Evolutionary conservation across 306 rosid genomes (phyloP), one percentile per base, ranked within the genome.

Genomic region (Quillaja saponaria): DNA sequence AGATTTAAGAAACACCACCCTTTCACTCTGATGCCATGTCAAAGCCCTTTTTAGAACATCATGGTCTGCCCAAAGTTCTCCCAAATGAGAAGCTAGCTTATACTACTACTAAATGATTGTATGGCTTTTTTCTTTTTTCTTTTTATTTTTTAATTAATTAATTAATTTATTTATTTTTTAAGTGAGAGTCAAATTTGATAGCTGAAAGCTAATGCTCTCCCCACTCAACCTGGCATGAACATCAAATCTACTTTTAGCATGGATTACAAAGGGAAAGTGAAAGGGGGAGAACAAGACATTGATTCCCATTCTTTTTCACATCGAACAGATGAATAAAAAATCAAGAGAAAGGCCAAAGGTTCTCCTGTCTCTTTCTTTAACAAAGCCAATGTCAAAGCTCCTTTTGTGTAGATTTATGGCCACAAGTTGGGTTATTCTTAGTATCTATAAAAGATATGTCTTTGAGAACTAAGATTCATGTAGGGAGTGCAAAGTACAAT

Each of bases 221-320:
- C 83, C 87, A 84, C 95, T 82, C 77, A 73, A 47, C 28, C 33
- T 48, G 50, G 69, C 53, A 67, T 52, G 76, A 64, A 50, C 73
- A 53, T 65, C 77, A 71, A 71, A 80, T 17, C 64, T 62, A 35
- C 73, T 77, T 83, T 77, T 72, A 73, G 78, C 72, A 47, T 77
- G 73, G 71, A 77, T 68, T 77, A 19, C 37, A 25, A 7, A 58
- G 63, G 34, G 74, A 71, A 56, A 74, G 66, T 35, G 70, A 65
- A 34, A 65, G 71, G 55, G 58, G 58, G 44, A 50, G 58, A 70
- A 56, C 3, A 54, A n/a, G 72, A 80, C 81, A 80, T 46, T 34
- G 79, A 69, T 84, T 81, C 81, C 73, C 68, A 67, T 67, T 58
- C 80, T 68, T 66, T 60, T 68, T 73, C 68, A 45, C 50, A 25